Evolutionary conservation across 164 flowering plant genomes (phyloP).

Genomic region (grape (Vitis vinifera)): DNA sequence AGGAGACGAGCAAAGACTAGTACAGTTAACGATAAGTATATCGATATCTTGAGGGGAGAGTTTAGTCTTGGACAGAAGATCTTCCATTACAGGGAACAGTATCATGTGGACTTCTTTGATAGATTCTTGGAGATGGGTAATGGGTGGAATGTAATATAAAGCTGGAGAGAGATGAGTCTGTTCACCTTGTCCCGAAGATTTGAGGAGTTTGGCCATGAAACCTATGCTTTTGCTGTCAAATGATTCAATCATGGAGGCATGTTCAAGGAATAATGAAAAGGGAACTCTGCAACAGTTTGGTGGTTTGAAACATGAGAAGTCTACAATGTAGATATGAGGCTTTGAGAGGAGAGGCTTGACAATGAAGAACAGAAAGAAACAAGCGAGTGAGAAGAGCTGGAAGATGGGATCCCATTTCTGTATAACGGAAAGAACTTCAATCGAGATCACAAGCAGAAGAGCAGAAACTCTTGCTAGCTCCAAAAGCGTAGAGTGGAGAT

Average conservation of each 20-base stretch:
- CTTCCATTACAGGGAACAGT: constrained; percentile 61
- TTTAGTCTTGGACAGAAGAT: constrained; percentile 54
- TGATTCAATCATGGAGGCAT: constrained; percentile 28
- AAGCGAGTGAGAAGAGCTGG: constrained; percentile 17
- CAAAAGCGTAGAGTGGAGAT: constrained; percentile 6
- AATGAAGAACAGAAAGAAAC: constrained; percentile 17
- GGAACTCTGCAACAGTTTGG: constrained; percentile 57
- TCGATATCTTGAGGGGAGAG: constrained; percentile 49
- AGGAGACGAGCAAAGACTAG: constrained; percentile 66
- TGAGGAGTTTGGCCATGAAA: constrained; percentile 60
- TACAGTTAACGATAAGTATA: constrained; percentile 64
- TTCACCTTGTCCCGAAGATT: constrained; percentile 56
- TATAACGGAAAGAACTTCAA: constrained; percentile 21
- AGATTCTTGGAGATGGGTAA: constrained; percentile 38
- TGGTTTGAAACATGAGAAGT: constrained; percentile 67
- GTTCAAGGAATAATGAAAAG: constrained; percentile 46
- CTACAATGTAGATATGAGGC: constrained; percentile 50
- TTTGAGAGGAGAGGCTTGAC: constrained; percentile 20
- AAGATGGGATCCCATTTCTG: constrained; percentile 23
- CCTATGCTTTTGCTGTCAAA: constrained; percentile 42
- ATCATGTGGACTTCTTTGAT: constrained; percentile 55
- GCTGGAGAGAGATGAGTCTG: constrained; percentile 64
- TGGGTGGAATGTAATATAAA: constrained; percentile 61
- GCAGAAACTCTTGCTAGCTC: constrained; percentile 15
- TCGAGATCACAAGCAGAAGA: constrained; percentile 15